Conservation (phyloP, 192 early-diverging fungal species). For the Coemansia furcata region DNA sequence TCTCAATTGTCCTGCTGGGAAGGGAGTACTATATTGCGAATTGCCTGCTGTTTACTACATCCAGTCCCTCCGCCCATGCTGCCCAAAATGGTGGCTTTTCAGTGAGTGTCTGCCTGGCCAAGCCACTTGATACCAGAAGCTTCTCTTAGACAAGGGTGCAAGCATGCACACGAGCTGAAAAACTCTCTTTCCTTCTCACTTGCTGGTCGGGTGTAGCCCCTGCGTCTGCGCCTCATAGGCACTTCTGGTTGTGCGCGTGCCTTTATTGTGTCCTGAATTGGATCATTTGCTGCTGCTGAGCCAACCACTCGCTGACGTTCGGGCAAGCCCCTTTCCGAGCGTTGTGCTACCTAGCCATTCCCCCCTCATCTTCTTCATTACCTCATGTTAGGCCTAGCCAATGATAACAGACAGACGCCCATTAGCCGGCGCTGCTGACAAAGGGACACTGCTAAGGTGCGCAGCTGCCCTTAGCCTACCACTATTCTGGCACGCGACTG, state of each 20-base stretch:
- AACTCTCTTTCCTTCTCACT: background rate
- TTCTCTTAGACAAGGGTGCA: background rate
- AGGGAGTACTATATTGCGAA: background rate
- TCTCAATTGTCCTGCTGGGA: background rate
- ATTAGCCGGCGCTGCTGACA: no score
- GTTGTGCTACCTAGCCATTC: background rate
- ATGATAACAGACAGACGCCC: background rate
- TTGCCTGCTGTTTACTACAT: background rate
- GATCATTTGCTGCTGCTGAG: background rate
- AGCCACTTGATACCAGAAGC: background rate
- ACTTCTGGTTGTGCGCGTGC: background rate
- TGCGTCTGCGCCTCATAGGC: background rate
- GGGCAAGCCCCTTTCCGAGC: background rate
- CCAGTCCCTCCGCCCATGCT: background rate
- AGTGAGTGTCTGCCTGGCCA: background rate
- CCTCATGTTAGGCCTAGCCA: background rate
- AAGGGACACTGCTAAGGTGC: background rate
- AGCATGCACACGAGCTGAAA: background rate
- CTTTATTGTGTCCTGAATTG: background rate
- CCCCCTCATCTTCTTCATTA: background rate
- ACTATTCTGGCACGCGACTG: background rate
- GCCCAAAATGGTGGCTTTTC: background rate
- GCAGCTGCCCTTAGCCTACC: background rate
- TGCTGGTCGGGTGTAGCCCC: background rate
- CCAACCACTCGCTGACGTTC: background rate